phyloP scores from a whole-genome alignment of 345 rosid species.

The Excoecaria agallocha region DNA sequence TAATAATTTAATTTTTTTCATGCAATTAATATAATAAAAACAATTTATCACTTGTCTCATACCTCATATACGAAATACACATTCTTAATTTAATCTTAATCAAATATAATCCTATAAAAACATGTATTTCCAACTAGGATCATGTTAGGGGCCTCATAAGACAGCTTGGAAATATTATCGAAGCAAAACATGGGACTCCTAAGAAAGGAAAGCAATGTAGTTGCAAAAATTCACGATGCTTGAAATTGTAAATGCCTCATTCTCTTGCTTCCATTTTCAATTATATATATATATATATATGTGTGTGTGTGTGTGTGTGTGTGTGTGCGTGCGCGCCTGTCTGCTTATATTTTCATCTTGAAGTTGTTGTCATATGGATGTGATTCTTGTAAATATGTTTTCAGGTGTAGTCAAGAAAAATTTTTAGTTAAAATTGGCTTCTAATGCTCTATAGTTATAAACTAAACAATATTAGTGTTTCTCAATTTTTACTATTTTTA shows the following conservation, averaged over 20 bases:
- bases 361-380: background rate
- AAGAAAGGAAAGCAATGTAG: conserved; percentile 68
- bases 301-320: background rate
- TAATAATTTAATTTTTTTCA: no score
- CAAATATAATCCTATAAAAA: no score
- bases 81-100: no score
- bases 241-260: conserved; percentile 66
- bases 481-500: background rate
- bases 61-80: no score
- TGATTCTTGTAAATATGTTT: no score
- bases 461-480: background rate
- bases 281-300: no score
- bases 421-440: background rate
- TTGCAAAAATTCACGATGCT: conserved; percentile 71
- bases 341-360: background rate
- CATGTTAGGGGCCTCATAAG: no score
- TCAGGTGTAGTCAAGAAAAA: background rate
- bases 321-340: no score
- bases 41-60: no score
- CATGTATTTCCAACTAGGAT: no score
- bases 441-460: background rate
- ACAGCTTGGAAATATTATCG: conserved; percentile 27
- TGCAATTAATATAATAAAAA: no score
- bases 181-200: conserved; percentile 55
- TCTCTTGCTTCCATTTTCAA: background rate